Evolutionary conservation across 1,284 basidiomycete species (phyloP), one percentile per base, ranked within the genome.

Genomic region (Mycena citricolor): DNA sequence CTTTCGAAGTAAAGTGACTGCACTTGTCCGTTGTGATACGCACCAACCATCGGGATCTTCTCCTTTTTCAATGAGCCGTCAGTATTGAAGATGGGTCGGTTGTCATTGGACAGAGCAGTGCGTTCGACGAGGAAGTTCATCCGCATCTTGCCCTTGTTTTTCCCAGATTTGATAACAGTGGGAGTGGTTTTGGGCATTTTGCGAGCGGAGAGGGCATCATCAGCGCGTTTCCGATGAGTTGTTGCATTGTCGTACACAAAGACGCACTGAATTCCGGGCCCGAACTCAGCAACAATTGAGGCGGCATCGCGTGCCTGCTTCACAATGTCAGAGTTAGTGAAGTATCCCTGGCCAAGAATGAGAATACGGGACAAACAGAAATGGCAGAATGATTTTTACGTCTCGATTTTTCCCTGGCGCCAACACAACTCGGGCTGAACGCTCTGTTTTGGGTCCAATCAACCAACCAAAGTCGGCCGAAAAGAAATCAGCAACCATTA

Each of bases 221-320:
- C 53, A 3, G 61, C 50, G 8, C 57, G 59, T 39, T 68, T 68
- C 2, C 49, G 50, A 49, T 70, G 64, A 19, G 54, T 66, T 0
- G 61, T 52, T 8, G 67, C 67, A 52, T 71, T 71, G 50, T 71
- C 61, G 43, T 62, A 68, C 11, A 68, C 39, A 34, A 70, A 61
- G 11, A 62, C 42, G 44, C 61, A 62, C 4, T 59, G 32, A 10
- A 57, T 44, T n/a, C 60, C 42, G 7, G 57, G 59, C 28, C 51
- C 64, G 21, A 57, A 24, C 10, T 56, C 34, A 8, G 54, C 29
- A 5, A 66, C 41, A 32, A 71, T 59, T 16, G 64, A 53, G n/a
- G 67, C 65, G 1, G 66, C 64, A 2, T 42, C 35, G 0, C 52
- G 19, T 0, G 55, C 54, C 25, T 68, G 65, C 4, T 25, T 31